Evolutionary conservation across 352 stramenopile species (phyloP), one percentile per base, ranked within the genome.

Genomic region (Phytophthora lateralis): DNA sequence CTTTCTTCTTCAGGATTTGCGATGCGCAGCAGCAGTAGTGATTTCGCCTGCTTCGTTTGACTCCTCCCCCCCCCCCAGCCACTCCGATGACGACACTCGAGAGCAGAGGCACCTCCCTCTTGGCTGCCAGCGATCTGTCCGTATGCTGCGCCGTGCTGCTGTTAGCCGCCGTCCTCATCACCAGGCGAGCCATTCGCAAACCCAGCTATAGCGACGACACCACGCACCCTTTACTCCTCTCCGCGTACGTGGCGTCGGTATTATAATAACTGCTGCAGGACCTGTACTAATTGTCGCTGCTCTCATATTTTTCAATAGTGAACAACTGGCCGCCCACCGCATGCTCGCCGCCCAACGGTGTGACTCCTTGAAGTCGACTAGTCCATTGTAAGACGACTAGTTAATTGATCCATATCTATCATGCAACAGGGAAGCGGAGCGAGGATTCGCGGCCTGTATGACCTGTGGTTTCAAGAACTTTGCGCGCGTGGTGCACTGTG

Each of bases 381-480:
- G 10, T 18, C 26, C 4, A 30, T 8, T 1, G 15, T 50, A 55
- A 14, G 15, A 9, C 6, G 29, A 30, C 15, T 8, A 51, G 21
- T 12, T 43, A 45, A 54, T 49, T 11, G n/a, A 43, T 27, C 10
- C 32, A 4, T 57, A 11, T n/a, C 17, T 44, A 44, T 32, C n/a
- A 32, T 29, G 41, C 11, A 21, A 55, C 42, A 85, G 75, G 29
- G 63, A 84, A 63, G 72, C 75, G 8, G 60, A 66, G 21, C 60
- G 57, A 27, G 78, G 75, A 30, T 81, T 71, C 43, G 61, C 67
- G 2, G 46, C 50, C 6, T 88, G 78, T 24, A 32, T 56, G n/a
- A 47, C 71, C 30, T 85, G 78, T 15, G 78, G 70, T 27, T 88
- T 88, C 49, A 69, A 78, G 48, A 85, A 88, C 58, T 84, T 85